These are phyloP conservation scores for Calonectria pteridis DNA, from an alignment of 2,329 filamentous ascomycete species.

Conservation along the genomic window DNA sequence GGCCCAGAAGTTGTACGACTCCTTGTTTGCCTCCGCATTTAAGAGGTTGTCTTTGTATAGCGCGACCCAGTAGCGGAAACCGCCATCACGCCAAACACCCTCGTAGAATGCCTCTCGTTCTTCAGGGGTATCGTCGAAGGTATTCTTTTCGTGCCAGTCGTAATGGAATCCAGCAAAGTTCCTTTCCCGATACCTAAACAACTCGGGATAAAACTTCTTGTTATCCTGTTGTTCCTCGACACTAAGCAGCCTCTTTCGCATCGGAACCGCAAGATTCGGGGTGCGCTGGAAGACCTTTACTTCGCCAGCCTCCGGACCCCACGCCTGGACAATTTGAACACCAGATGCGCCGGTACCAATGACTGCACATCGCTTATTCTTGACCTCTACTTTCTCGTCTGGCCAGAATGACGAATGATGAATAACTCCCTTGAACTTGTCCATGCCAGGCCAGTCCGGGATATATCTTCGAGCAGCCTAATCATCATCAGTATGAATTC, in stretches of 20 bases:
- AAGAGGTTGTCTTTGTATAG: slow-evolving; percentile 66
- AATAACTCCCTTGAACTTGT: slow-evolving; percentile 70
- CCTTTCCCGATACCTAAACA: slow-evolving; percentile 65
- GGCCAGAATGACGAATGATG: slow-evolving; percentile 74
- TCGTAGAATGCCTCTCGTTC: slow-evolving; percentile 64
- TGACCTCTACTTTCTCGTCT: slow-evolving; percentile 65
- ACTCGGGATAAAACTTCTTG: slow-evolving; percentile 59
- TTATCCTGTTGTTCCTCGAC: slow-evolving; percentile 54
- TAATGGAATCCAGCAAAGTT: slow-evolving; percentile 72
- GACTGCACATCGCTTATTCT: slow-evolving; percentile 70
- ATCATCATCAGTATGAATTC: neutral
- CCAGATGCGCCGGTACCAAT: slow-evolving; percentile 76
- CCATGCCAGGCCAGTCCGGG: slow-evolving; percentile 70
- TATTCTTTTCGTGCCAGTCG: slow-evolving; percentile 65
- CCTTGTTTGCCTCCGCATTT: slow-evolving; percentile 61
- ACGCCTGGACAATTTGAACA: slow-evolving; percentile 73
- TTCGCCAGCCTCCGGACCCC: slow-evolving; percentile 63
- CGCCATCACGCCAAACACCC: slow-evolving; percentile 62
- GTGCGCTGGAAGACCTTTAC: slow-evolving; percentile 75
- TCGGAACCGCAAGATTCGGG: slow-evolving; percentile 74
- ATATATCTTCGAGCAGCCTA: slow-evolving; percentile 71
- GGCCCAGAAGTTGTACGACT: slow-evolving; percentile 67
- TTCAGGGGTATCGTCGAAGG: slow-evolving; percentile 65
- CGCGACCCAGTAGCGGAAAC: slow-evolving; percentile 67
- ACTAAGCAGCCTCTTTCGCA: slow-evolving; percentile 62